phyloP scores from a whole-genome alignment of 495 filamentous ascomycete genomes.

The Pseudoneurospora amorphoporcata region DNA sequence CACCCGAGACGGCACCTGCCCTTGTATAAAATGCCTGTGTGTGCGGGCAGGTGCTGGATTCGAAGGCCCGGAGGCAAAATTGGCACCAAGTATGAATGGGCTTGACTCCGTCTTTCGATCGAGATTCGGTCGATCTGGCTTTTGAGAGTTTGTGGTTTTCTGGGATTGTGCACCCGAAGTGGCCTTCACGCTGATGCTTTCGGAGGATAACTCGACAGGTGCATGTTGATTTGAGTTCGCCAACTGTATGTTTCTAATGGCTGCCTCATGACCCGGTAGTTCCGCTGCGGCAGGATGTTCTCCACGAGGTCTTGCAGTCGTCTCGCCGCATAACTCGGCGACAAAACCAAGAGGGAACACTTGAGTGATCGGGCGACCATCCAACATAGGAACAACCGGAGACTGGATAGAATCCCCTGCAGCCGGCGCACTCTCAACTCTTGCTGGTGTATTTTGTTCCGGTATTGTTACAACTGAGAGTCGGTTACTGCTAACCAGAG shows the following conservation, averaged over 20 bases:
- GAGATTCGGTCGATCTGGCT: not conserved
- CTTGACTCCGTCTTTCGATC: not conserved
- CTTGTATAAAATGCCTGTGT: not conserved
- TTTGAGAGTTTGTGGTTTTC: not conserved
- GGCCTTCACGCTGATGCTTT: conserved; percentile 6
- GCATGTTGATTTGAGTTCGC: conserved; percentile 8
- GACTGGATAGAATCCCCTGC: not conserved
- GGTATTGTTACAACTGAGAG: conserved; percentile 2
- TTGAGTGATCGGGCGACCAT: conserved; percentile 7
- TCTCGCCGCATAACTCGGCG: conserved; percentile 31
- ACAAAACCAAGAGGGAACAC: conserved; percentile 33
- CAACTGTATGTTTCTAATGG: conserved; percentile 1
- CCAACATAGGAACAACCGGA: conserved; percentile 8
- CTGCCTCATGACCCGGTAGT: conserved; percentile 18
- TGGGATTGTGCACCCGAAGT: not conserved
- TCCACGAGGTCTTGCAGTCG: conserved; percentile 22
- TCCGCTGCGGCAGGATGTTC: conserved; percentile 35
- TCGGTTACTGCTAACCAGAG: conserved; percentile 5
- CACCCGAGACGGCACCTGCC: not conserved
- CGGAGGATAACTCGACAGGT: conserved; percentile 21
- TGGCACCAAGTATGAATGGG: not conserved
- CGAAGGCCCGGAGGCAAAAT: not conserved
- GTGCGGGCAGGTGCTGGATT: not conserved
- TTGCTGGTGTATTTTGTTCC: not conserved
- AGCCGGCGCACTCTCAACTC: not conserved